A percentile compares a stretch with the other conserved stretches of the same genome.
These are phyloP conservation scores for Cronartium ribicola DNA, from an alignment of 1,284 basidiomycete species.

Conservation along the genomic window DNA sequence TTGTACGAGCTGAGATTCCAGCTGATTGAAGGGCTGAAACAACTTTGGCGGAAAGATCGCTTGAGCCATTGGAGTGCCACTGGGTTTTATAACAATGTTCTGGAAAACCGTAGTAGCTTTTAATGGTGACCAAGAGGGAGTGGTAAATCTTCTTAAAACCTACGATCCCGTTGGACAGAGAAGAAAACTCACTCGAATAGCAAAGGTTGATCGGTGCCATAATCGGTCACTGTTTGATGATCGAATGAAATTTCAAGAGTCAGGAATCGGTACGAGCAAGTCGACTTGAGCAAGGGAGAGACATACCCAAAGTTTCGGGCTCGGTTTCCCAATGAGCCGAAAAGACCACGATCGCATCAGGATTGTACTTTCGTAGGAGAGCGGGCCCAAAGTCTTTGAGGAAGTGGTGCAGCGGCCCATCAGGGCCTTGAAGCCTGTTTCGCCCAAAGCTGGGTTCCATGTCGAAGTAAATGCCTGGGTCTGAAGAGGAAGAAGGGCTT, in stretches of 20 bases:
- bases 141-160: background rate
- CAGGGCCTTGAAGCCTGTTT: conserved; percentile 53
- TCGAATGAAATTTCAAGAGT: background rate
- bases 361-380: conserved; percentile 65
- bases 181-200: conserved; percentile 25
- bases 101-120: conserved; percentile 38
- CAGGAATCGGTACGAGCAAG: background rate
- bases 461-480: conserved; percentile 19
- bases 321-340: conserved; percentile 72
- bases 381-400: conserved; percentile 65
- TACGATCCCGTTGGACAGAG: background rate
- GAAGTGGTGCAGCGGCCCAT: conserved; percentile 61
- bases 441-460: background rate
- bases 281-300: background rate
- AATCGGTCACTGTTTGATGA: conserved; percentile 30
- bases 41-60: conserved; percentile 17
- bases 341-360: conserved; percentile 70
- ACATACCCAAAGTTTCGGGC: conserved; percentile 59
- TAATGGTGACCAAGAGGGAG: background rate
- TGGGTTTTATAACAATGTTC: conserved; percentile 19
- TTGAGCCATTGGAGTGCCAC: conserved; percentile 39
- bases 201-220: conserved; percentile 33
- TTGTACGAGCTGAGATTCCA: conserved; percentile 60
- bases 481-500: background rate
- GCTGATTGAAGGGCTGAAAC: conserved; percentile 52